Percentiles rank a stretch among this genome's conserved stretches.
phyloP scores from a whole-genome alignment of 2,329 filamentous ascomycete species.

The Clarireedia hainanense region DNA sequence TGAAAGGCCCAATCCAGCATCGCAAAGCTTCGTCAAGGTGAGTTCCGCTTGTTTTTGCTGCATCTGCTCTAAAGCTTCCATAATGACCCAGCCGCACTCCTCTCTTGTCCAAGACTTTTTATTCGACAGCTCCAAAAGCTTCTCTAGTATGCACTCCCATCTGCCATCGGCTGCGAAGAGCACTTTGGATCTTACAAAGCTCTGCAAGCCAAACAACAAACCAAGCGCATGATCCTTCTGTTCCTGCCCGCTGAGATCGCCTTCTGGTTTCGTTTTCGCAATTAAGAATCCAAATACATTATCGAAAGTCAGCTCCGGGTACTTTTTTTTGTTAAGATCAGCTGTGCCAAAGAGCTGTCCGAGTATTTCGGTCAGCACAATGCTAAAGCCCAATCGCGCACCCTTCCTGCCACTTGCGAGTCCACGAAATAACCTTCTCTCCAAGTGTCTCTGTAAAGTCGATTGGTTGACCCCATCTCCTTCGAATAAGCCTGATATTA shows the following conservation, averaged over 20 bases:
- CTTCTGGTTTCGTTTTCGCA: constrained; percentile 46
- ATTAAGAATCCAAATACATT: constrained; percentile 44
- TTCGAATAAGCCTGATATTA: constrained; percentile 47
- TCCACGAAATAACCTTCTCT: constrained; percentile 71
- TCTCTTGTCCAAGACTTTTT: constrained; percentile 86
- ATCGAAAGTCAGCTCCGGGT: constrained; percentile 50
- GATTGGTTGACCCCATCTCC: constrained; percentile 42
- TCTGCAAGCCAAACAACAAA: constrained; percentile 78
- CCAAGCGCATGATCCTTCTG: constrained; percentile 81
- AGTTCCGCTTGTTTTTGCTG: constrained; percentile 46
- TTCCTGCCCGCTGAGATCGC: constrained; percentile 59
- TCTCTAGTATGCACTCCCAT: constrained; percentile 62
- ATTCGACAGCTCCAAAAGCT: constrained; percentile 65
- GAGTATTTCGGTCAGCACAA: constrained; percentile 77
- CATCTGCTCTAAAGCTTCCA: constrained; percentile 61
- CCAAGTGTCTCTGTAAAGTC: constrained; percentile 50
- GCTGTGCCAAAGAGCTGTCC: constrained; percentile 56
- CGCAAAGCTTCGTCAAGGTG: constrained; percentile 54
- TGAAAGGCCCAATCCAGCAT: constrained; percentile 64
- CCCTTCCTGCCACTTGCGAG: constrained; percentile 86
- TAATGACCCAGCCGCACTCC: constrained; percentile 77
- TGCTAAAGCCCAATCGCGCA: constrained; percentile 79
- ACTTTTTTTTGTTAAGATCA: constrained; percentile 37
- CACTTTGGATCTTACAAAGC: constrained; percentile 71
- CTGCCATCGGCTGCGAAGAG: constrained; percentile 52